These are phyloP conservation scores for Fusarium coicis DNA, from an alignment of 2,329 filamentous ascomycete genomes.

Conservation along the genomic window DNA sequence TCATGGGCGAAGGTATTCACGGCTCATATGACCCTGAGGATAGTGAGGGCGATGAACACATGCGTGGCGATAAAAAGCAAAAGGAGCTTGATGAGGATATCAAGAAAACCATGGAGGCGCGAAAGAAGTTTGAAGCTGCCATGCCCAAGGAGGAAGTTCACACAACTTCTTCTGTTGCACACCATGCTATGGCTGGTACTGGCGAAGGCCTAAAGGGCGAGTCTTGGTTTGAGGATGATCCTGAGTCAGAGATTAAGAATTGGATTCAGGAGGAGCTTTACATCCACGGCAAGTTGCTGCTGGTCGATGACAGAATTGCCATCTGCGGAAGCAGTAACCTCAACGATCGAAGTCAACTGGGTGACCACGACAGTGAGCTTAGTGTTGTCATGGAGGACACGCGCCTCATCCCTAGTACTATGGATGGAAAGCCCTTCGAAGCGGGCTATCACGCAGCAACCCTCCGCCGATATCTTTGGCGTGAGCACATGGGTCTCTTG, in stretches of 20 bases:
- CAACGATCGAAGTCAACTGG: slow-evolving; percentile 90
- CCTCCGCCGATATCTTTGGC: slow-evolving; percentile 84
- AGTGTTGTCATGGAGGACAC: slow-evolving; percentile 91
- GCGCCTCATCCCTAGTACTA: slow-evolving; percentile 73
- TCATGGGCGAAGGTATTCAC: slow-evolving; percentile 81
- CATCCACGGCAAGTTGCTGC: slow-evolving; percentile 90
- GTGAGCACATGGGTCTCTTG: slow-evolving; percentile 88
- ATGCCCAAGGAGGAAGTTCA: slow-evolving; percentile 51
- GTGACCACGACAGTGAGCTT: slow-evolving; percentile 90
- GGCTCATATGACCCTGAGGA: slow-evolving; percentile 59
- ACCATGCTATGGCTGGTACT: slow-evolving; percentile 79
- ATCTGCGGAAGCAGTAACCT: slow-evolving; percentile 91
- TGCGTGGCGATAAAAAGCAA: slow-evolving; percentile 55
- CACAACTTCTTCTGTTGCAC: slow-evolving; percentile 66
- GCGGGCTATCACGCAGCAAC: slow-evolving; percentile 86
- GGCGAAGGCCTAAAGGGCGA: slow-evolving; percentile 71
- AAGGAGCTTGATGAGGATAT: slow-evolving; percentile 50
- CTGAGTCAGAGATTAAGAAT: slow-evolving; percentile 82
- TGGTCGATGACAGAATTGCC: slow-evolving; percentile 86
- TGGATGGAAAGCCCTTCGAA: slow-evolving; percentile 81
- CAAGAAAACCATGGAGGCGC: slow-evolving; percentile 57
- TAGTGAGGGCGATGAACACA: slow-evolving; percentile 60
- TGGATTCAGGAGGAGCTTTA: slow-evolving; percentile 98
- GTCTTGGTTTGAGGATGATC: slow-evolving; percentile 76
- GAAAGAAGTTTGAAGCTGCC: slow-evolving; percentile 63